Evolutionary conservation across 352 stramenopile genomes (phyloP), one percentile per base, ranked within the genome.

Genomic region (Phytophthora cactorum): DNA sequence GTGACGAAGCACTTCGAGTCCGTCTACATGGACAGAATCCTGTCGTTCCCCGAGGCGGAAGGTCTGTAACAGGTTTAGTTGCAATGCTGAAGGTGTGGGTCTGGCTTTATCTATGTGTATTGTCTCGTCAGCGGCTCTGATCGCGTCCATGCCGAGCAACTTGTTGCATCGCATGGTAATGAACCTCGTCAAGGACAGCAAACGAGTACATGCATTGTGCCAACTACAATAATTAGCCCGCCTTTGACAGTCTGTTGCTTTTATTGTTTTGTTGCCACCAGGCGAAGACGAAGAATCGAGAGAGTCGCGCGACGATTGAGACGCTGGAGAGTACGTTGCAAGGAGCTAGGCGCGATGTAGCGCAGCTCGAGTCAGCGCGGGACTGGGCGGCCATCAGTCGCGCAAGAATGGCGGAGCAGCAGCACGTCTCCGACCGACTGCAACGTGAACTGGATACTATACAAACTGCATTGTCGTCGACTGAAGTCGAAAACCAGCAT

Each of bases 1-100:
- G 66, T 91, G 49, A 88, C 81, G 14, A 88, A 80, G 47, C 86
- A 93, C 60, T 93, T 93, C 56, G 75, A 89, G 38, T 81, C 72
- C 34, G 59, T 89, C 27, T 93, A 73, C 47, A 84, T 91, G 68
- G 81, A 93, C 51, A 87, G 81, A 29, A 78, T 91, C 14, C 65
- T 75, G 15, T 64, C 71, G 0, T 81, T 84, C 12, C 81, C 85
- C 3, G 78, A 91, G 34, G 71, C 83, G 15, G 77, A 93, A 84
- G 82, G 84, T 93, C 9, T 29, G 59, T 38, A 49, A 22, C 4
- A 51, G 6, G 25, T 36, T 22, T 32, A 11, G 17, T 1, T n/a
- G 15, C 44, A 17, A 17, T 56, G 27, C 3, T 51, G 34, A 46
- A n/a, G 6, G 11, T 51, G 39, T 44, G 6, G 52, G 29, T 63